phyloP scores from a whole-genome alignment of 805 yeast species.

The Wickerhamiella sorbophila region DNA sequence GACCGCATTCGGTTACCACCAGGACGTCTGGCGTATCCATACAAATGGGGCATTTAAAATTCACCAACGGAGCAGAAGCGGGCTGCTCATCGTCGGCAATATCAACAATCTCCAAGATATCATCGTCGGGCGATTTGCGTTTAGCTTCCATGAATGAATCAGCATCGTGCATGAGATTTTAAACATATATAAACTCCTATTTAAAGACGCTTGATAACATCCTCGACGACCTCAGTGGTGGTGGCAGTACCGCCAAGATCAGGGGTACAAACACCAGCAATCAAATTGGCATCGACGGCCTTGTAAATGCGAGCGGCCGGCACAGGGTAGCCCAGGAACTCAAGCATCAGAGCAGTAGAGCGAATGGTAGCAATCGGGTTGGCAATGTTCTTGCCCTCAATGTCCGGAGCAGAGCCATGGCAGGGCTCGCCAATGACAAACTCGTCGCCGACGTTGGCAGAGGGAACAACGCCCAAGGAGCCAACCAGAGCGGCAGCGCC shows the following conservation, averaged over 20 bases:
- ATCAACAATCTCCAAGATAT: conserved; percentile 9
- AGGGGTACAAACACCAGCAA: conserved; percentile 73
- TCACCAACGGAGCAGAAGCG: conserved; percentile 8
- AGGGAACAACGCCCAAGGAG: conserved; percentile 93
- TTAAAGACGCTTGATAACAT: conserved; percentile 44
- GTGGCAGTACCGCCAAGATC: conserved; percentile 86
- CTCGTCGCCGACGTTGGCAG: conserved; percentile 92
- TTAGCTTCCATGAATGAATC: background rate
- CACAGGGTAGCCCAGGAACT: conserved; percentile 80
- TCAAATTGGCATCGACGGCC: conserved; percentile 88
- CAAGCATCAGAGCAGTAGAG: conserved; percentile 94
- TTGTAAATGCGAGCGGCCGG: conserved; percentile 85
- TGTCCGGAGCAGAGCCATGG: conserved; percentile 98
- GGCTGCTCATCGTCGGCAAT: conserved; percentile 7
- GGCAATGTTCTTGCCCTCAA: conserved; percentile 76
- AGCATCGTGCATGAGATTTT: background rate
- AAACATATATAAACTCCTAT: too few relatives aligned
- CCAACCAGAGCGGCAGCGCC: conserved; percentile 99
- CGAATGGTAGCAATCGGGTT: conserved; percentile 97
- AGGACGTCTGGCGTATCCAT: conserved; percentile 23
- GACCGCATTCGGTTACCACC: conserved; percentile 27
- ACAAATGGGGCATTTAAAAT: conserved; percentile 24
- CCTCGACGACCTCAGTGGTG: conserved; percentile 77
- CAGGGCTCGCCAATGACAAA: conserved; percentile 99
- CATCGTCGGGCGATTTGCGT: background rate